Evolutionary conservation across 352 stramenopile genomes (phyloP), one percentile per base, ranked within the genome.

Genomic region (Pythium aphanidermatum): DNA sequence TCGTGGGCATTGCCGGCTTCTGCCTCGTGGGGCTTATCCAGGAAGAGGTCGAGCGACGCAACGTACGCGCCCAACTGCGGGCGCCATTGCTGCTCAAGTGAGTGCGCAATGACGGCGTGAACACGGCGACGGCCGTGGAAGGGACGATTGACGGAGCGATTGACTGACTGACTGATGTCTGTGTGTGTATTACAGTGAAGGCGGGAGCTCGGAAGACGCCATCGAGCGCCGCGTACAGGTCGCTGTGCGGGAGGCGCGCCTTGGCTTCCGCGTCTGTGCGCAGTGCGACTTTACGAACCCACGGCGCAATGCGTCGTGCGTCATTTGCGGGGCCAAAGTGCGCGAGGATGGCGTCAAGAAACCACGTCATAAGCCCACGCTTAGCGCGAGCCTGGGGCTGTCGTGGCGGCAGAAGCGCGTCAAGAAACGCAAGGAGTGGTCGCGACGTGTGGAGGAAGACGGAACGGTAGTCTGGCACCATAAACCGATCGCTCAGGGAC

Each of bases 81-180:
- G 66, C 65, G 2, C 74, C 74, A 14, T 47, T 86, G 46, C 63
- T 86, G 12, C 55, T 57, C 34, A 66, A 67, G 74, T 86, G n/a
- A n/a, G n/a, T n/a, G n/a, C n/a, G n/a, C n/a, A n/a, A n/a, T n/a
- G n/a, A n/a, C n/a, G n/a, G n/a, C n/a, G n/a, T n/a, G n/a, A n/a
- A n/a, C n/a, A n/a, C n/a, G n/a, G n/a, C n/a, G n/a, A n/a, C n/a
- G n/a, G n/a, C n/a, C n/a, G n/a, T n/a, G n/a, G n/a, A n/a, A n/a
- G n/a, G n/a, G n/a, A n/a, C n/a, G n/a, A n/a, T n/a, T n/a, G n/a
- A n/a, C n/a, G n/a, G 63, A 27, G 63, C 63, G 19, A 17, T 33
- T 48, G n/a, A 31, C n/a, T n/a, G 63, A 27, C 60, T 64, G 19
- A 17, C 36, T 48, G n/a, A 31, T 25, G 37, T n/a, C 4, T 37